Conservation (phyloP, 1,139 yeast species). For the Debaryomycetaceae sp. region DNA sequence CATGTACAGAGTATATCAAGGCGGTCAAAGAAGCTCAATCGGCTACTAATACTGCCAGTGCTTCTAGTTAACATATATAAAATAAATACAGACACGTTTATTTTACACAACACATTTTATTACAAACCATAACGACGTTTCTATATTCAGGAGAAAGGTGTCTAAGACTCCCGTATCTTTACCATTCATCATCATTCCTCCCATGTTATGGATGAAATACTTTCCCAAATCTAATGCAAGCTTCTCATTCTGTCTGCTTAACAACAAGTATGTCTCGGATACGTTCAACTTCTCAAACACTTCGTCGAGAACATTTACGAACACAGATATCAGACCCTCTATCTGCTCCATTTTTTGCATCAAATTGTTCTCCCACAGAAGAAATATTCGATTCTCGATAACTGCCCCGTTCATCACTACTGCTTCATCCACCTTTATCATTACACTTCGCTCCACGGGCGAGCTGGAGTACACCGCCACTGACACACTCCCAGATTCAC, state of each 20-base stretch:
- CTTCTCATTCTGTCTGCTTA: background rate
- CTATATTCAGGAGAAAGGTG: background rate
- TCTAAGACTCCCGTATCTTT: background rate
- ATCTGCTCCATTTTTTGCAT: background rate
- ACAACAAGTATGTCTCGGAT: background rate
- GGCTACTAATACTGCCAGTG: constrained; percentile 5
- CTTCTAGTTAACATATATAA: background rate
- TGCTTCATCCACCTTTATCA: background rate
- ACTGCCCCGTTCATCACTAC: constrained; percentile 1
- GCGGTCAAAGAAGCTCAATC: constrained; percentile 20
- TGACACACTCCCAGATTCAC: background rate
- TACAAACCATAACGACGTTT: background rate
- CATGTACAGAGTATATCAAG: constrained; percentile 27
- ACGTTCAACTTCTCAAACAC: background rate
- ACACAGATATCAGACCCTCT: background rate
- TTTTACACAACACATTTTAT: background rate
- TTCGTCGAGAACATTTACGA: background rate
- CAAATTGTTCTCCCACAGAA: constrained; percentile 1
- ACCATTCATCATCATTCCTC: background rate
- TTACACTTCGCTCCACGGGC: background rate
- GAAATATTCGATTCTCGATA: constrained; percentile 1
- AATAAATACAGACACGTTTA: background rate
- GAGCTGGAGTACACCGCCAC: background rate
- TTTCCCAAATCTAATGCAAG: background rate
- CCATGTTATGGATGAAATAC: background rate